phyloP scores from a whole-genome alignment of 768 basidiomycete genomes.

The Boletus sp. region DNA sequence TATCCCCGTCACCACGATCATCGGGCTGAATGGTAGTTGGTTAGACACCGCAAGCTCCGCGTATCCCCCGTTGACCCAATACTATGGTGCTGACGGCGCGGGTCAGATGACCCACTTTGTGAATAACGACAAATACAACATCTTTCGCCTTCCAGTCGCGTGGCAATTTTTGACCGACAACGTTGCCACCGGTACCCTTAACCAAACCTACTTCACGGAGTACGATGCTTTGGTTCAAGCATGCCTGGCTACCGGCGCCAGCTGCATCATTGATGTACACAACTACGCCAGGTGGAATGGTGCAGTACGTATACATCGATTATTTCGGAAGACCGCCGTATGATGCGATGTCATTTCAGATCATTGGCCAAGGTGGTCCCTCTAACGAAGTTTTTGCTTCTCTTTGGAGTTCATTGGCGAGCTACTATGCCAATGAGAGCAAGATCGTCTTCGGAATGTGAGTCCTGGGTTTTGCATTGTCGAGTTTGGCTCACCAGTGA shows the following conservation, averaged over 20 bases:
- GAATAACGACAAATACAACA: conserved; percentile 49
- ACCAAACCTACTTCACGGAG: conserved; percentile 1
- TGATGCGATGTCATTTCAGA: neutral
- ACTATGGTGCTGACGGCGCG: conserved; percentile 4
- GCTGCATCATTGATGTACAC: conserved; percentile 14
- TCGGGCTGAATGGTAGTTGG: neutral
- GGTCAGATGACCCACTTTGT: conserved; percentile 61
- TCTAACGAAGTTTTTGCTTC: conserved; percentile 11
- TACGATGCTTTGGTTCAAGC: conserved; percentile 13
- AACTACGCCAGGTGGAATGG: conserved; percentile 14
- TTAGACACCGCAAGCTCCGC: conserved; percentile 7
- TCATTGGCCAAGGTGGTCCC: conserved; percentile 16
- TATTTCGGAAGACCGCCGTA: neutral
- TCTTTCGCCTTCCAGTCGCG: conserved; percentile 55
- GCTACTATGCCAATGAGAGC: neutral
- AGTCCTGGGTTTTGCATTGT: neutral
- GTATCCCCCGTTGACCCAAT: conserved; percentile 4
- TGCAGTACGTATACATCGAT: neutral
- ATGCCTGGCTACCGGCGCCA: conserved; percentile 8
- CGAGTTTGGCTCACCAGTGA: neutral
- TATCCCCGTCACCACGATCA: neutral
- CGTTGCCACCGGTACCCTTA: conserved; percentile 38
- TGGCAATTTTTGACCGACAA: conserved; percentile 53
- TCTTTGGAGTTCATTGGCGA: conserved; percentile 10
- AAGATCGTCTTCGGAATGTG: conserved; percentile 11